Evolutionary conservation across 495 filamentous ascomycete genomes (phyloP).

Genomic region (Penicillium silybi): DNA sequence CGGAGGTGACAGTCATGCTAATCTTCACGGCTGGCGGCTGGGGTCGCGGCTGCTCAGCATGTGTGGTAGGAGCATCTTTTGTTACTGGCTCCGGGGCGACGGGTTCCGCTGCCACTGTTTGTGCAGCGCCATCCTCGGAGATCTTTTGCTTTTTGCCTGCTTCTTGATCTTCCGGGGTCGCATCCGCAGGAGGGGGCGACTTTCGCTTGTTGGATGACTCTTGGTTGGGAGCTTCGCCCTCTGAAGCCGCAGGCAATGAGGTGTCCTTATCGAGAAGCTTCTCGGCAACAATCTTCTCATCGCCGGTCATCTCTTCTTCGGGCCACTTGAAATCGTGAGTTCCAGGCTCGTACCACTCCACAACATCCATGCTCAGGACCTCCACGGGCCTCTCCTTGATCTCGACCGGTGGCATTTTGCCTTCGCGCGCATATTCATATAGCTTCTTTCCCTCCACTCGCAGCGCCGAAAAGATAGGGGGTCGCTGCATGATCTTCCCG

Average conservation of each 20-base stretch:
- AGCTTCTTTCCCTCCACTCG: slow-evolving; percentile 85
- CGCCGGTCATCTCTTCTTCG: slow-evolving; percentile 62
- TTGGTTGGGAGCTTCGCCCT: slow-evolving; percentile 14
- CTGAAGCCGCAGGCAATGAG: slow-evolving; percentile 19
- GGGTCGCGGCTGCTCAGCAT: slow-evolving; percentile 19
- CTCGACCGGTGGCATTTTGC: slow-evolving; percentile 75
- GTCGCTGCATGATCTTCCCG: slow-evolving; percentile 85
- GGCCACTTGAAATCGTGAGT: slow-evolving; percentile 72
- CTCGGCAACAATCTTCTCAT: slow-evolving; percentile 69
- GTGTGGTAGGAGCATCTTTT: slow-evolving; percentile 3
- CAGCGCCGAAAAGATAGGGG: slow-evolving; percentile 89
- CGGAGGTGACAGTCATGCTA: slow-evolving; percentile 88
- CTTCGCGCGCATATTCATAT: slow-evolving; percentile 93
- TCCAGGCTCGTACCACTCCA: slow-evolving; percentile 85
- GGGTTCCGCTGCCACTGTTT: slow-evolving; percentile 10
- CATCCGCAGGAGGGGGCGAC: slow-evolving; percentile 26
- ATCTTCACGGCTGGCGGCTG: slow-evolving; percentile 70
- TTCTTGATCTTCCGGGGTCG: slow-evolving; percentile 16
- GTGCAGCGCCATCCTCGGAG: slow-evolving; percentile 23
- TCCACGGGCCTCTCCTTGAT: slow-evolving; percentile 77
- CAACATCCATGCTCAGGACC: slow-evolving; percentile 67
- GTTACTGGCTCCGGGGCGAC: slow-evolving; percentile 16
- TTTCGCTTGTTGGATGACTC: slow-evolving; percentile 29
- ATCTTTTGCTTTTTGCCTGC: slow-evolving; percentile 37
- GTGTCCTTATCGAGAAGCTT: slow-evolving; percentile 54